Percentiles rank a stretch among this genome's conserved stretches.
Conservation (phyloP, 2,329 filamentous ascomycete genomes). For the Triangularia verruculosa region DNA sequence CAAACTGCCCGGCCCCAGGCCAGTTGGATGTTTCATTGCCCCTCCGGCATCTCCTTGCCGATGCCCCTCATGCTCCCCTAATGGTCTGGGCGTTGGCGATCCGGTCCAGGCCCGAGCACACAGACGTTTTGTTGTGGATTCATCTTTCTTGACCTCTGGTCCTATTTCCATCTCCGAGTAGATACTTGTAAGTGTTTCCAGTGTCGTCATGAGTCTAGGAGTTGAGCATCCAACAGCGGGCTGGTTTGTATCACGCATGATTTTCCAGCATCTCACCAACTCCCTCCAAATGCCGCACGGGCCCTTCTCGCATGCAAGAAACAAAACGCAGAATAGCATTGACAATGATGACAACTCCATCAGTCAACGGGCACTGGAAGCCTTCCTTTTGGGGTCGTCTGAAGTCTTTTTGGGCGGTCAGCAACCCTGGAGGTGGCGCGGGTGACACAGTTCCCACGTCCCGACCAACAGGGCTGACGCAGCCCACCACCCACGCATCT, state of each 20-base stretch:
- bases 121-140: neutral
- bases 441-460: neutral
- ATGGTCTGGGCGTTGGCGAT: slow-evolving; percentile 5
- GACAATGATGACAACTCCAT: neutral
- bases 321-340: neutral
- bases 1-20: neutral
- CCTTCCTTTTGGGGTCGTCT: neutral
- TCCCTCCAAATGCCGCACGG: neutral
- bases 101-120: slow-evolving; percentile 2
- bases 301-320: neutral
- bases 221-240: neutral
- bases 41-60: slow-evolving; percentile 6
- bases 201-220: neutral
- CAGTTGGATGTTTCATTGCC: slow-evolving; percentile 9
- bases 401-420: neutral
- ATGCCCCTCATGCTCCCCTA: neutral
- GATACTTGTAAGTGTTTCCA: too few relatives aligned
- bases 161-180: neutral
- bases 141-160: neutral
- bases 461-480: neutral
- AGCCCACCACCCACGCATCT: neutral
- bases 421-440: neutral
- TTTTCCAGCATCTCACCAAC: neutral
- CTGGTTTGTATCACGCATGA: neutral
- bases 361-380: neutral